These are phyloP conservation scores for Pisolithus sp. DNA, from an alignment of 768 basidiomycete genomes.

Conservation along the genomic window DNA sequence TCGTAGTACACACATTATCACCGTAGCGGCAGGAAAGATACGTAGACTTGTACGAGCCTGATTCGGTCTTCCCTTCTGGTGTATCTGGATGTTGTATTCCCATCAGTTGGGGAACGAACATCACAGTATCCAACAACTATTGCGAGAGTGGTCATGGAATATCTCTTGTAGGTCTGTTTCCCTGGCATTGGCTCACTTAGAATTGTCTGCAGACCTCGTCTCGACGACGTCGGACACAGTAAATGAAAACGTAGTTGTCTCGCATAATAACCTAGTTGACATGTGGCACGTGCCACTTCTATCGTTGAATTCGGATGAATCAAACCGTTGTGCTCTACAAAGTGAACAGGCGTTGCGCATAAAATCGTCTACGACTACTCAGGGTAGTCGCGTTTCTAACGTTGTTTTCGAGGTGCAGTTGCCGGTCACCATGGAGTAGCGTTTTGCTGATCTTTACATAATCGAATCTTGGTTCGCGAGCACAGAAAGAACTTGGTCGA, in stretches of 20 bases:
- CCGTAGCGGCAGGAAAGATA: too few relatives aligned
- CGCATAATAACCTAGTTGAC: constrained; percentile 46
- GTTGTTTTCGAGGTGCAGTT: constrained; percentile 42
- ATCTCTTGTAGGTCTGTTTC: constrained; percentile 32
- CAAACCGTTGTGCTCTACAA: neutral
- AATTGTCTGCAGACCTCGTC: constrained; percentile 43
- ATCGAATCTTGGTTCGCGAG: too few relatives aligned
- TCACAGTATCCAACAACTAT: constrained; percentile 42
- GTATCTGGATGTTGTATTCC: constrained; percentile 67
- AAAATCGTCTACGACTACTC: constrained; percentile 45
- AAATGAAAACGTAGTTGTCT: constrained; percentile 44
- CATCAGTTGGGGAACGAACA: constrained; percentile 38
- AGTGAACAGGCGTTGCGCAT: constrained; percentile 56
- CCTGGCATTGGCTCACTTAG: neutral
- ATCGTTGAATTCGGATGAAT: neutral
- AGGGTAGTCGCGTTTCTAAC: constrained; percentile 40
- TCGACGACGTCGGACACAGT: constrained; percentile 37
- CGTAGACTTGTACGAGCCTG: too few relatives aligned
- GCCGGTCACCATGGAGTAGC: neutral
- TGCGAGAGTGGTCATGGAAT: constrained; percentile 62
- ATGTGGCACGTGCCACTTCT: constrained; percentile 32
- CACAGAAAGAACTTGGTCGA: too few relatives aligned
- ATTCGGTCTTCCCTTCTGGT: too few relatives aligned
- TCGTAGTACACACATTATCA: too few relatives aligned
- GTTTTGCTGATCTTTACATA: constrained; percentile 16